Evolutionary conservation across 768 basidiomycete genomes (phyloP).

Genomic region (Flagelloscypha sp.): DNA sequence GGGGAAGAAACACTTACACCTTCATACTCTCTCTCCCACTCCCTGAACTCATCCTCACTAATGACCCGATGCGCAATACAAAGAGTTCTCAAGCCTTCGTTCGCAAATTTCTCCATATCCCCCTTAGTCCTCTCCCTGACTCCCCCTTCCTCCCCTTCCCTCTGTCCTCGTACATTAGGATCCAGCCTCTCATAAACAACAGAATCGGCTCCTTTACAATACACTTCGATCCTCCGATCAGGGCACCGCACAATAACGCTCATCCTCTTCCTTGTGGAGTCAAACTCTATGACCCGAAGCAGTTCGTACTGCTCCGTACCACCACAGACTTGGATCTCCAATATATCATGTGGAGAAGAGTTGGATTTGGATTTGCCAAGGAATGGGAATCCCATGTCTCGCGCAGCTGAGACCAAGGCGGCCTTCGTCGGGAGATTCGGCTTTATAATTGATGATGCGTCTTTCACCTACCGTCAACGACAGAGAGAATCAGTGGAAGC

Average conservation of each 20-base stretch:
- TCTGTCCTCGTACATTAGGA: constrained; percentile 43
- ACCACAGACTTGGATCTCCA: constrained; percentile 91
- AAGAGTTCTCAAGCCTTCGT: constrained; percentile 83
- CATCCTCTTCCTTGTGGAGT: constrained; percentile 92
- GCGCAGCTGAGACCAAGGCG: constrained; percentile 84
- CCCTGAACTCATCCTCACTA: constrained; percentile 73
- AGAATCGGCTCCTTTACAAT: constrained; percentile 96
- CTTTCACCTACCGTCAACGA: no score
- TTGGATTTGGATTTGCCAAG: constrained; percentile 63
- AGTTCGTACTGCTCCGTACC: constrained; percentile 74
- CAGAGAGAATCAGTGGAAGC: no score
- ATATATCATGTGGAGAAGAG: no score
- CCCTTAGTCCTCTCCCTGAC: constrained; percentile 67
- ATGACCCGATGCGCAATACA: constrained; percentile 80
- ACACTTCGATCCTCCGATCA: constrained; percentile 73
- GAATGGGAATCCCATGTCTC: constrained; percentile 92
- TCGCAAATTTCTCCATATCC: constrained; percentile 93
- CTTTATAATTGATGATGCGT: constrained; percentile 96
- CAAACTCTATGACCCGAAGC: constrained; percentile 86
- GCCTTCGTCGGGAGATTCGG: constrained; percentile 95
- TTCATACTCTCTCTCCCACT: constrained; percentile 77
- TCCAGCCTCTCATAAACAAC: constrained; percentile 90
- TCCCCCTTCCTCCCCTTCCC: no score
- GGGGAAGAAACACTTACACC: no score
- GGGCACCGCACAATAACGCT: constrained; percentile 83